Evolutionary conservation across 768 basidiomycete genomes (phyloP).

Genomic region (Psilocybe cubensis): DNA sequence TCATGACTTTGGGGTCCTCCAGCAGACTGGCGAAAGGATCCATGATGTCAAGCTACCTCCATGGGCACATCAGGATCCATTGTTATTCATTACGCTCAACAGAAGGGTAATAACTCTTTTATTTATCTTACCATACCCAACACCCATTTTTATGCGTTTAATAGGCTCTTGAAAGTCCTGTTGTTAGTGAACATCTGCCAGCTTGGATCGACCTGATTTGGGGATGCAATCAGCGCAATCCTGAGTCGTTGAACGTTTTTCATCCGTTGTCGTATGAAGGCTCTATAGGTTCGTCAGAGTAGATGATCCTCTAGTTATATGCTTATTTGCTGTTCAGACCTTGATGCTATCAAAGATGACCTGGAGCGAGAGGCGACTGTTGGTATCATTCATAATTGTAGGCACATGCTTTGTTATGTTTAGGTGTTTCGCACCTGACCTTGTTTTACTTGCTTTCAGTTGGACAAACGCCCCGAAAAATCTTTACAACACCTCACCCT

Average conservation of each 20-base stretch:
- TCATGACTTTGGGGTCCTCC: constrained; percentile 78
- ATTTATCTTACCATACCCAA: background rate
- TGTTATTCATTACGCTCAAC: constrained; percentile 81
- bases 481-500: constrained; percentile 81
- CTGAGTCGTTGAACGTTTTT: constrained; percentile 79
- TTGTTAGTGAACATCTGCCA: constrained; percentile 82
- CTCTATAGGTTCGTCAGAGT: constrained; percentile 61
- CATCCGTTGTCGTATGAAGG: constrained; percentile 95
- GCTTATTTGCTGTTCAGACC: constrained; percentile 47
- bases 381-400: constrained; percentile 95
- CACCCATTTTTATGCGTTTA: background rate
- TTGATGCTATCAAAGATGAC: constrained; percentile 85
- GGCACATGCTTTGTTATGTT: constrained; percentile 14
- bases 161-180: constrained; percentile 86
- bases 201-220: constrained; percentile 96
- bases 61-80: constrained; percentile 86
- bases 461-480: constrained; percentile 89
- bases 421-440: background rate
- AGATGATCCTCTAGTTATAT: background rate
- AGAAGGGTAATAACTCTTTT: constrained; percentile 54
- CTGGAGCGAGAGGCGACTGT: constrained; percentile 91
- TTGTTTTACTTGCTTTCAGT: constrained; percentile 45
- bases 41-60: constrained; percentile 88
- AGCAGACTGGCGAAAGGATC: constrained; percentile 76
- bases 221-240: constrained; percentile 85